Evolutionary conservation across 495 filamentous ascomycete genomes (phyloP).

Genomic region (Peziza echinospora): DNA sequence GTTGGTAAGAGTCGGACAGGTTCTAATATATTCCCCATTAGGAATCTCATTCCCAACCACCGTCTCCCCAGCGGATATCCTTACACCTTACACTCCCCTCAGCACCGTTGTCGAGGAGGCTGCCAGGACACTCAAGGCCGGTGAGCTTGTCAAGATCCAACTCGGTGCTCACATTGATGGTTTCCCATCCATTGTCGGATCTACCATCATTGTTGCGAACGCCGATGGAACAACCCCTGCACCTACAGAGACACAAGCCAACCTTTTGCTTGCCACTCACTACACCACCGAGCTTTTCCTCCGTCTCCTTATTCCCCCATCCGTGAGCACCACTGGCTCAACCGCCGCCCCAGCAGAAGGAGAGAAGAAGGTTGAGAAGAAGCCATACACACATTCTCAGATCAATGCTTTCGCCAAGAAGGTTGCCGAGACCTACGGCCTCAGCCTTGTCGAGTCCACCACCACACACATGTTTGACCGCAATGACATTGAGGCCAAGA

Average conservation of each 20-base stretch:
- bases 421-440: slow-evolving; percentile 73
- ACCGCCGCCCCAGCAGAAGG: slow-evolving; percentile 24
- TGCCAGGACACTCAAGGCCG: slow-evolving; percentile 49
- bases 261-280: slow-evolving; percentile 74
- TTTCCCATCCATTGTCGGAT: slow-evolving; percentile 87
- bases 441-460: slow-evolving; percentile 88
- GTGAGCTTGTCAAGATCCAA: slow-evolving; percentile 84
- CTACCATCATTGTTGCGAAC: slow-evolving; percentile 48
- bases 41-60: slow-evolving; percentile 87
- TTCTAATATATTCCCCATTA: slow-evolving; percentile 19
- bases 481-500: slow-evolving; percentile 93
- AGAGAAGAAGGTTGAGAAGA: slow-evolving; percentile 85
- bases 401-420: slow-evolving; percentile 78
- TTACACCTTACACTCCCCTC: slow-evolving; percentile 91
- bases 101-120: slow-evolving; percentile 69
- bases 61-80: slow-evolving; percentile 77
- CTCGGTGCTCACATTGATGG: slow-evolving; percentile 96
- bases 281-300: slow-evolving; percentile 91
- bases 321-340: slow-evolving; percentile 56
- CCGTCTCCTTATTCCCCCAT: slow-evolving; percentile 72
- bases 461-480: slow-evolving; percentile 88
- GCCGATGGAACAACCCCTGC: neutral
- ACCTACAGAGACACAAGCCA: slow-evolving; percentile 42
- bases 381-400: slow-evolving; percentile 54
- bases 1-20: neutral